phyloP scores from a whole-genome alignment of 768 basidiomycete species.

The Panellus pusillus region DNA sequence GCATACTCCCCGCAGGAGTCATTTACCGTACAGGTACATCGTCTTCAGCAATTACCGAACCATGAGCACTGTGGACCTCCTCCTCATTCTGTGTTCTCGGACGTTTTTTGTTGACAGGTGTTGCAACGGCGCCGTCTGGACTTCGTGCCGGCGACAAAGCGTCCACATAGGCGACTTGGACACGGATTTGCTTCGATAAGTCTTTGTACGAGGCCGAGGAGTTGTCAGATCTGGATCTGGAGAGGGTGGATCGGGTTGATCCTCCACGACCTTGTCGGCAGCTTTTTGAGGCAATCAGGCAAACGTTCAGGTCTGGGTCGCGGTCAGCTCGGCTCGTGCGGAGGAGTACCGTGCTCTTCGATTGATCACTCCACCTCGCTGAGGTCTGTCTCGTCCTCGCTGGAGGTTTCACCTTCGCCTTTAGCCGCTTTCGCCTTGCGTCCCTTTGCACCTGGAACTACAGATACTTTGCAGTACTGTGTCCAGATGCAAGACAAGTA shows the following conservation, averaged over 20 bases:
- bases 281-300: conserved; percentile 15
- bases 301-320: conserved; percentile 21
- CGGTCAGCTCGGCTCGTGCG: conserved; percentile 21
- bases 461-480: background rate
- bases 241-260: conserved; percentile 5
- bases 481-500: background rate
- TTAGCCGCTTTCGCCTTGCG: conserved; percentile 36
- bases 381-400: conserved; percentile 40
- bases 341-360: conserved; percentile 14
- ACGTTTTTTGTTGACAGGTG: conserved; percentile 32
- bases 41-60: conserved; percentile 16
- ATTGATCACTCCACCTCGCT: conserved; percentile 30
- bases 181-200: conserved; percentile 23
- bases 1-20: conserved; percentile 48
- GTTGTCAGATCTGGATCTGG: conserved; percentile 33
- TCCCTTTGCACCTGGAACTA: conserved; percentile 31
- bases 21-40: conserved; percentile 30
- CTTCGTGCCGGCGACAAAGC: conserved; percentile 2
- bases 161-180: conserved; percentile 21
- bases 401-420: conserved; percentile 30
- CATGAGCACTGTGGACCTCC: conserved; percentile 25
- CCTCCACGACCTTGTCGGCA: background rate
- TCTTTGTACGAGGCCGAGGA: conserved; percentile 33
- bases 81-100: conserved; percentile 34
- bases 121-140: background rate